These are phyloP conservation scores for Funneliformis geosporum DNA, from an alignment of 192 early-diverging fungal genomes.

Conservation along the genomic window DNA sequence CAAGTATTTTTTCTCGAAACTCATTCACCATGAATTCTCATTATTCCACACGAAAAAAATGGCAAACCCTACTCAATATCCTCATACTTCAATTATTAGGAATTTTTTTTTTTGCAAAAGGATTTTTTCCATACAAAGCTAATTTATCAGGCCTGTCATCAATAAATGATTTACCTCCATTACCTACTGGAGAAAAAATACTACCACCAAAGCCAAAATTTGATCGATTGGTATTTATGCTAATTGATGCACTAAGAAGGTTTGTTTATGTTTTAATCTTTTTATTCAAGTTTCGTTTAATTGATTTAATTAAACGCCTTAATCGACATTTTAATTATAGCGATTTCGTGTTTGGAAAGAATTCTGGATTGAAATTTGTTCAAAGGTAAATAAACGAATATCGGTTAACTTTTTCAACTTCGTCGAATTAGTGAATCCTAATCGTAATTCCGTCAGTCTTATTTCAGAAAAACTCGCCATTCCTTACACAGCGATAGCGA, in stretches of 20 bases:
- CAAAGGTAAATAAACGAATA: conserved; percentile 48
- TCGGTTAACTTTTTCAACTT: neutral
- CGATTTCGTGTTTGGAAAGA: conserved; percentile 73
- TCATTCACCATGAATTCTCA: no score
- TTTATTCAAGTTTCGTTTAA: conserved; percentile 30
- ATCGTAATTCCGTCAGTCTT: conserved; percentile 55
- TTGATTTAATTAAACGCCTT: neutral
- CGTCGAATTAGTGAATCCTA: conserved; percentile 31
- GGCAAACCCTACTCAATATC: conserved; percentile 20
- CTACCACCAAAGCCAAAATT: conserved; percentile 40
- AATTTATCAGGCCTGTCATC: conserved; percentile 65
- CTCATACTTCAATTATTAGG: conserved; percentile 59
- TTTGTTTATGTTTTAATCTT: conserved; percentile 28
- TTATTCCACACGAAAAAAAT: neutral
- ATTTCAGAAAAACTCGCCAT: conserved; percentile 48
- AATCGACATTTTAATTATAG: conserved; percentile 29
- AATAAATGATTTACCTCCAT: conserved; percentile 37
- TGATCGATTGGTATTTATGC: conserved; percentile 63
- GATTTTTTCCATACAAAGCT: conserved; percentile 80
- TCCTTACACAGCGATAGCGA: conserved; percentile 55
- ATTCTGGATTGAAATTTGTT: conserved; percentile 65
- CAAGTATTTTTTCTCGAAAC: no score
- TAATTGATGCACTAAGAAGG: conserved; percentile 76
- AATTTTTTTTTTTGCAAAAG: conserved; percentile 65
- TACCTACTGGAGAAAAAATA: conserved; percentile 23